These are phyloP conservation scores for Sesbania bispinosa DNA, from an alignment of 306 rosid species.

Conservation along the genomic window DNA sequence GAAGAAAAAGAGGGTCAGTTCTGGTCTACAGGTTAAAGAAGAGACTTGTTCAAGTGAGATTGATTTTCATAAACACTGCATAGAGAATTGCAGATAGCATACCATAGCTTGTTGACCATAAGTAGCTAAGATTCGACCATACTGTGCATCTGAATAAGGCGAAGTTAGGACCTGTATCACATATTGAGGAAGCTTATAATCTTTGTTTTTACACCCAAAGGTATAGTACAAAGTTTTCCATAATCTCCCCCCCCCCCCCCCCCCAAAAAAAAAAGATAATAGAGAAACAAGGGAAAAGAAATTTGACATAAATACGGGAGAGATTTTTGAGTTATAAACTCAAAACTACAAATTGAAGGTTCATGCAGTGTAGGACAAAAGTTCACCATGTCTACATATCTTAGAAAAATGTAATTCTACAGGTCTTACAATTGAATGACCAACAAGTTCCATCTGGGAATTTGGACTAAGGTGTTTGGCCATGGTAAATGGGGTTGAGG, in stretches of 20 bases:
- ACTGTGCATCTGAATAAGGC: conserved; percentile 62
- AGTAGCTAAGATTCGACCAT: conserved; percentile 47
- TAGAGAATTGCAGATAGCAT: conserved; percentile 25
- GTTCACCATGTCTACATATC: not conserved
- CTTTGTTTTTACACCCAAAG: conserved; percentile 3
- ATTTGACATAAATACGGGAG: not conserved
- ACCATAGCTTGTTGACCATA: conserved; percentile 63
- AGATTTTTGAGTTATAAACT: conserved; percentile 6
- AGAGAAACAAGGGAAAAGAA: not conserved
- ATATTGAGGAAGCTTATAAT: conserved; percentile 24
- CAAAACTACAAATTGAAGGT: not conserved
- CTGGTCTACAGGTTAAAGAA: not conserved
- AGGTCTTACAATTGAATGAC: conserved; percentile 71
- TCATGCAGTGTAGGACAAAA: conserved; percentile 6
- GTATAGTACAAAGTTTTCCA: not conserved
- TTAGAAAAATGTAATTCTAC: conserved; percentile 15
- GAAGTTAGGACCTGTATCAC: conserved; percentile 69
- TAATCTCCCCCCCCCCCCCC: not conserved
- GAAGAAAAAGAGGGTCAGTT: not conserved
- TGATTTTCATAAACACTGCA: not conserved
- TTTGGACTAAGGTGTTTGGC: conserved; percentile 50
- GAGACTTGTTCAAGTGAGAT: not conserved
- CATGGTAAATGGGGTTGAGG: conserved; percentile 36
- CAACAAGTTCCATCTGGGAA: conserved; percentile 55
- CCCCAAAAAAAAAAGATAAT: not conserved